Conservation (phyloP, 192 early-diverging fungal species). For the Oehlia diaphana region DNA sequence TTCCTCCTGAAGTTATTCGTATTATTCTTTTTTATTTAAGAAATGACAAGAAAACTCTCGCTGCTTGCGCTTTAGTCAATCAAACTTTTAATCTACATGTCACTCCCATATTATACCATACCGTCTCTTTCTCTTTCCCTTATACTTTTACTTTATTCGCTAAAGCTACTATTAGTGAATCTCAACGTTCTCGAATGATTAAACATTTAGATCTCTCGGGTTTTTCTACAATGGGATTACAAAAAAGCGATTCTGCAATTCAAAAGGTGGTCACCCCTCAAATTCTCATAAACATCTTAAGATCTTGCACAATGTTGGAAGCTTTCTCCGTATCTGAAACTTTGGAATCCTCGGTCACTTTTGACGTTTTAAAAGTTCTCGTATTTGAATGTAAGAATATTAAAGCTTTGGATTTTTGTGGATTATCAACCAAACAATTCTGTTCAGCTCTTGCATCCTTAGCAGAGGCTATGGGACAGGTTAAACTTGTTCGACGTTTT, state of each 20-base stretch:
- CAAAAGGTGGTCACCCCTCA: neutral
- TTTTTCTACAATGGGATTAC: conserved; percentile 16
- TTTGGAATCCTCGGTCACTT: conserved; percentile 12
- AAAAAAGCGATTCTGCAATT: conserved; percentile 3
- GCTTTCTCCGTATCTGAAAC: conserved; percentile 18
- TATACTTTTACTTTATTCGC: conserved; percentile 8
- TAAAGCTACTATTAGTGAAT: neutral
- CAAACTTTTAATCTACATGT: conserved; percentile 22
- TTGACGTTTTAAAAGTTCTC: conserved; percentile 11
- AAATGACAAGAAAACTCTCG: conserved; percentile 1
- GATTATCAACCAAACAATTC: conserved; percentile 20
- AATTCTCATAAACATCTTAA: conserved; percentile 14
- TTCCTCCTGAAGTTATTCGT: conserved; percentile 12
- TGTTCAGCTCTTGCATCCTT: neutral
- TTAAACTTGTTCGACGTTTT: conserved; percentile 4
- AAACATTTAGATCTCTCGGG: conserved; percentile 1
- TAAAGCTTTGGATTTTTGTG: conserved; percentile 26
- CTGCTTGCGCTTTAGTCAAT: conserved; percentile 26
- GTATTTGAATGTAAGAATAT: conserved; percentile 6
- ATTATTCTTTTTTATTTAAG: neutral
- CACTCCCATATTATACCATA: conserved; percentile 12
- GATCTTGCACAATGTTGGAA: neutral
- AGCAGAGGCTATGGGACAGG: neutral
- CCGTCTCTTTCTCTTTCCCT: conserved; percentile 17
- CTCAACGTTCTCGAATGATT: conserved; percentile 6